Evolutionary conservation across 2,329 filamentous ascomycete genomes (phyloP).

Genomic region (Calonectria montana): DNA sequence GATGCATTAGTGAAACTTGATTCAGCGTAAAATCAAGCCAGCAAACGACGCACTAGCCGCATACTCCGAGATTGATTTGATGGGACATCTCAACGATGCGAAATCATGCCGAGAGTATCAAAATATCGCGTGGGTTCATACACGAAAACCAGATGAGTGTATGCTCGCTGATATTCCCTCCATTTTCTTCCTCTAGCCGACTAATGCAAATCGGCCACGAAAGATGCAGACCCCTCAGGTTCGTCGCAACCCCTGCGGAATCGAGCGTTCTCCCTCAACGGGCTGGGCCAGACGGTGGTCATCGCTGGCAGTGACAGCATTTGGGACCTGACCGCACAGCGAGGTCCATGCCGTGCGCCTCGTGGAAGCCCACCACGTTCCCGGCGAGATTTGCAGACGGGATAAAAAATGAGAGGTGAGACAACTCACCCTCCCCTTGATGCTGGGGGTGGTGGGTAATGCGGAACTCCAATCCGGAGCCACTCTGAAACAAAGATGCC

Average conservation of each 20-base stretch:
- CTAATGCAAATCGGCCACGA: neutral
- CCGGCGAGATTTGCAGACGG: neutral
- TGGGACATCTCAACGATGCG: neutral
- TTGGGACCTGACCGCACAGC: conserved; percentile 2
- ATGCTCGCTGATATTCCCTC: neutral
- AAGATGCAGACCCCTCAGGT: conserved; percentile 38
- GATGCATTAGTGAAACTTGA: conserved; percentile 21
- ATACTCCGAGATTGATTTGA: neutral
- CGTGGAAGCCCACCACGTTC: conserved; percentile 12
- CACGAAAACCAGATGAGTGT: neutral
- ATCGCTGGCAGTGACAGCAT: conserved; percentile 31
- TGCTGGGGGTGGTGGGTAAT: conserved; percentile 21
- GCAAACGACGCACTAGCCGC: neutral
- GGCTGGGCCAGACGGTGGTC: conserved; percentile 25
- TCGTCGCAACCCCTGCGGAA: conserved; percentile 36
- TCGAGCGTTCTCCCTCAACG: conserved; percentile 14
- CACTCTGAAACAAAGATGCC: conserved; percentile 39
- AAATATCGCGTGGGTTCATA: conserved; percentile 8
- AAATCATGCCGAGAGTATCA: neutral
- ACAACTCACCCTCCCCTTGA: conserved; percentile 17
- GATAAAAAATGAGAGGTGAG: conserved; percentile 26
- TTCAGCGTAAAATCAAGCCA: conserved; percentile 10
- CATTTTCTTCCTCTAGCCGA: neutral
- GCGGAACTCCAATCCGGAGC: conserved; percentile 33
- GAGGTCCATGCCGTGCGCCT: conserved; percentile 15